Evolutionary conservation across 2,329 filamentous ascomycete species (phyloP), one percentile per base, ranked within the genome.

Genomic region (Cercospora zeina): DNA sequence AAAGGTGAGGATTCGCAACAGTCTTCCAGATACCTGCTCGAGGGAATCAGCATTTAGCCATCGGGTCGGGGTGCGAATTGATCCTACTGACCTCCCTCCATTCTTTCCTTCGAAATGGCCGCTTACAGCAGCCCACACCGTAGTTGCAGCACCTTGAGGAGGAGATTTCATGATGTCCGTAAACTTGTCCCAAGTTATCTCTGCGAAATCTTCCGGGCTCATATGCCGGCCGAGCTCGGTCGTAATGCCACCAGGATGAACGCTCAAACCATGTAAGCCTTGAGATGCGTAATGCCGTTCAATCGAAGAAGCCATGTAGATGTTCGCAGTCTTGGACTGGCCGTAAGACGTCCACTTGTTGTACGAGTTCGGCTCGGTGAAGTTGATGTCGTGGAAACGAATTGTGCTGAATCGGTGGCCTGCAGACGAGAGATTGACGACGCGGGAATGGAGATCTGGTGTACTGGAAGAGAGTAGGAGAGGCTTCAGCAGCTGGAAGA

Each of bases 231-330:
- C 59, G 9, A 72, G 54, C 6, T 64, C 63, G 1, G 70, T 70
- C 24, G 58, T 30, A 54, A 79, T 81, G 7, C 76, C 73, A 10
- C 83, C 82, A 0, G 82, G 83, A 58, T 82, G 78, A 3, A 82
- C 42, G 19, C 74, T 75, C 14, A 72, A 70, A 0, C 76, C 80
- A 56, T 82, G 81, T 0, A 85, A 65, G 6, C 79, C 77, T 5
- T 72, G 69, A 0, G 69, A 30, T 2, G 77, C 80, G 64, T 82
- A 84, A 0, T 75, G 76, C 1, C 82, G 75, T 31, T 84, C 81
- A 30, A 85, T 76, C 61, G 82, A 76, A 62, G 80, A 82, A 2
- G 82, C 78, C 60, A 81, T 78, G 65, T 77, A 81, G 24, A 84
- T 76, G 62, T 81, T 83, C 9, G 83, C 82, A 0, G 77, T 76